Evolutionary conservation across 176 grass and related monocot genomes (phyloP), one percentile per base, ranked within the genome.

Genomic region (Tuctoria greenei): DNA sequence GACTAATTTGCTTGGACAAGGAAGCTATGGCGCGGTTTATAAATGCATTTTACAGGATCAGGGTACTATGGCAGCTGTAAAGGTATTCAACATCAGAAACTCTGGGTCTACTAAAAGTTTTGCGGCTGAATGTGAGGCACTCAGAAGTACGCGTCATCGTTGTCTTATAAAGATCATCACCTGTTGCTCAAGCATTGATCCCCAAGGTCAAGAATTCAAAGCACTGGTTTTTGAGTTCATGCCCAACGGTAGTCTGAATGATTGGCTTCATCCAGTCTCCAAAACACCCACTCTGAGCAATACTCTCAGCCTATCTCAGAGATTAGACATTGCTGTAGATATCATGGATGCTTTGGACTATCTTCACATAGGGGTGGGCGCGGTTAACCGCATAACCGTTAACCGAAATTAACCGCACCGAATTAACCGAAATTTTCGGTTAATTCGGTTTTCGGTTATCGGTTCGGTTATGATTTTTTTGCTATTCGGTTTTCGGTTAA

Each of bases 91-190:
- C 51, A 42, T 79, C 24, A 5, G 10, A 7, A 40, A 50, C 1
- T 38, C n/a, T 6, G 57, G 84, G 21, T 80, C 72, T 20, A 47
- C 23, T 2, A 80, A 18, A 74, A 88, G 86, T 70, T 88, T 88
- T 3, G 24, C 40, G 0, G 45, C 55, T 25, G 86, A 85, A 41
- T 89, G 87, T 11, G 72, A 82, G 17, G 66, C 61, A 13, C 31
- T 85, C 2, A 41, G 67, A 68, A 82, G 7, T 10, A 35, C 71
- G 2, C 72, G 82, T 0, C 87, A 89, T 27, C 77, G 61, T 2
- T 73, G 63, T 65, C 78, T 89, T 18, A 18, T 82, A 23, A 81
- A 73, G 42, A 82, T 74, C 63, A 23, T 89, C 35, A 85, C 87
- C 1, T 72, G 77, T 13, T 89, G 73, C 54, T 78, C 61, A 38